Evolutionary conservation across 2,329 filamentous ascomycete species (phyloP), one percentile per base, ranked within the genome.

Genomic region (Fusarium globosum): DNA sequence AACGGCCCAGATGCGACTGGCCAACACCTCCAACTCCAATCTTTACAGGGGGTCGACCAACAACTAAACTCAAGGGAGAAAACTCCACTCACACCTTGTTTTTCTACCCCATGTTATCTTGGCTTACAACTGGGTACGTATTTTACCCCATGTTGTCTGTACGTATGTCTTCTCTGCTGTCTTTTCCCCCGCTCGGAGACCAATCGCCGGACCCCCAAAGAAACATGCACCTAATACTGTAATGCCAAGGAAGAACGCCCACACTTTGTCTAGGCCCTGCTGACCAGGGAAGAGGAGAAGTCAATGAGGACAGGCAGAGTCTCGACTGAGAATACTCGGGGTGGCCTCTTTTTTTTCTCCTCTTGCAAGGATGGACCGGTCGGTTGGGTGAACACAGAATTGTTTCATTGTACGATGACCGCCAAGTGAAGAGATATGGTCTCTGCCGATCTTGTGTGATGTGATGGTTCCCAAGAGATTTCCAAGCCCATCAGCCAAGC

Each of bases 191-290:
- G 65, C 64, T 65, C 65, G 53, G 66, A 76, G 56, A 58, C 73
- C 67, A 68, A 73, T 76, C 41, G 72, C 70, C 68, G 68, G n/a
- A 48, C 74, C 73, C 68, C 74, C 58, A 69, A 69, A 75, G 59
- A 70, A 53, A 60, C 48, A 41, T 38, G 13, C 45, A 28, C 9
- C 26, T 48, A 15, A 45, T 23, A 38, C n/a, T 42, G 46, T 33
- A 33, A 36, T 71, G 61, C 66, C 69, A 64, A 73, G 62, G 6
- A 23, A 41, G 6, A 42, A 49, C 21, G 35, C 51, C 65, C 55
- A 73, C 48, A 66, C 36, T 57, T 30, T 71, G 62, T 51, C 67
- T 56, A 65, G 67, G 23, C 67, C 65, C 53, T 64, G 56, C 51
- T 30, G 51, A 55, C 36, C 51, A 39, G 20, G 35, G 51, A 39